phyloP scores from a whole-genome alignment of 1,139 yeast genomes.

The Protomyces inundatus region DNA sequence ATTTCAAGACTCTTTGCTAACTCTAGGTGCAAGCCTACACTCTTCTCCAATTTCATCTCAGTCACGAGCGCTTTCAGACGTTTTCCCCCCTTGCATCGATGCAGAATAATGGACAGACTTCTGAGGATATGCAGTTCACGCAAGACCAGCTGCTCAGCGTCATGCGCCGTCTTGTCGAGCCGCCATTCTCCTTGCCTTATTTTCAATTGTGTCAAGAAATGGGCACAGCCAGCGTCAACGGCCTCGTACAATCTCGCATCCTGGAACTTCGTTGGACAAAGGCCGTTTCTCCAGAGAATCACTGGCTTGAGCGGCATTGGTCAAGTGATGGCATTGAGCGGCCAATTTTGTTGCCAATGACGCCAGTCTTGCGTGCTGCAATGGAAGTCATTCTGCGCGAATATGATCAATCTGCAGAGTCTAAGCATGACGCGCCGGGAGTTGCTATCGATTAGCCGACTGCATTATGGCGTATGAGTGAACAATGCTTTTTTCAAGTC shows the following conservation, averaged over 20 bases:
- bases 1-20: background rate
- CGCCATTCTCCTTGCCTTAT: constrained; percentile 20
- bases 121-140: background rate
- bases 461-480: no score
- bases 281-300: constrained; percentile 17
- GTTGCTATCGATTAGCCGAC: no score
- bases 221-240: constrained; percentile 12
- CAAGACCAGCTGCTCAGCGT: constrained; percentile 6
- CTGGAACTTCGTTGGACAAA: constrained; percentile 21
- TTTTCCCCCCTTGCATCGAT: constrained; percentile 14
- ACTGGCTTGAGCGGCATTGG: constrained; percentile 18
- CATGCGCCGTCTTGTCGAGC: constrained; percentile 13
- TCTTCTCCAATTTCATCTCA: constrained; percentile 12
- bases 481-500: no score
- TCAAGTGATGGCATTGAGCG: constrained; percentile 17
- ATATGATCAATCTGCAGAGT: background rate
- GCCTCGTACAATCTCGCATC: constrained; percentile 12
- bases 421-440: no score
- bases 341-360: constrained; percentile 20
- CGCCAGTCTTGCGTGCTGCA: constrained; percentile 14
- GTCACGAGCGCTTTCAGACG: constrained; percentile 15
- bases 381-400: constrained; percentile 19
- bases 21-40: constrained; percentile 14
- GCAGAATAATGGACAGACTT: background rate
- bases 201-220: constrained; percentile 13